Base-by-base conservation (phyloP, 805 yeast genomes). In the Schizosaccharomyces cryophilus region DNA sequence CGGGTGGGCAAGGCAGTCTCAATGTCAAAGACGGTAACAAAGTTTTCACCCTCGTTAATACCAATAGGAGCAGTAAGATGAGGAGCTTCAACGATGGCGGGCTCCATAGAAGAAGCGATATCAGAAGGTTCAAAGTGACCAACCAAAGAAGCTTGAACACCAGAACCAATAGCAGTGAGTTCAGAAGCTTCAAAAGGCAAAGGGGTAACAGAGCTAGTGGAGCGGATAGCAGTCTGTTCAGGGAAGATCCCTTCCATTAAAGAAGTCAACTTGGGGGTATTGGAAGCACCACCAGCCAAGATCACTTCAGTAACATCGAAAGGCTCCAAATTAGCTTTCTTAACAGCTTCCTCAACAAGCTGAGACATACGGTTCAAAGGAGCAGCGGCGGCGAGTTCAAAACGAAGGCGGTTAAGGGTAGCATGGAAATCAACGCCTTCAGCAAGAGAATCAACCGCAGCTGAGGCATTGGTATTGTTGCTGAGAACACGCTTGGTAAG, bases 381-480 rank as follows among this genome's bases (percentile, higher is more conserved):
- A 65, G 79, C 75, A 75, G 93, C 83, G 60, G 87, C 87, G 62
- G 85, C 82, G 65, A 90, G 77, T 77, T 93, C 98, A 70, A 80
- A 93, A 74, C 96, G 81, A 75, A 93, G 77, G 77, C 97, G 85
- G 80, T 93, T 93, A 71, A 93, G 83, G 63, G 90, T 79, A 64
- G 95, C 80, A 74, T 87, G 89, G 81, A 83, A 93, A 74, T 93
- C 98, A 71, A 77, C 80, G 65, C 98, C 98, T 63, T 85, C 95
- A 63, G 95, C 90, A 65, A 93, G 79, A 26, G 95, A 85, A 74
- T 93, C 98, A 67, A 93, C 85, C 58, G 97, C 93, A 69, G 88
- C 87, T 61, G 93, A 85, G 56, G 96, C 84, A 60, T 87, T 77
- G 67, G 82, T 82, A 62, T 93, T 93, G 72, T 89, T 88, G 60